A percentile compares a stretch with the other conserved stretches of the same genome.
Evolutionary conservation across 345 rosid genomes (phyloP).

Genomic region (Clausena lansium): DNA sequence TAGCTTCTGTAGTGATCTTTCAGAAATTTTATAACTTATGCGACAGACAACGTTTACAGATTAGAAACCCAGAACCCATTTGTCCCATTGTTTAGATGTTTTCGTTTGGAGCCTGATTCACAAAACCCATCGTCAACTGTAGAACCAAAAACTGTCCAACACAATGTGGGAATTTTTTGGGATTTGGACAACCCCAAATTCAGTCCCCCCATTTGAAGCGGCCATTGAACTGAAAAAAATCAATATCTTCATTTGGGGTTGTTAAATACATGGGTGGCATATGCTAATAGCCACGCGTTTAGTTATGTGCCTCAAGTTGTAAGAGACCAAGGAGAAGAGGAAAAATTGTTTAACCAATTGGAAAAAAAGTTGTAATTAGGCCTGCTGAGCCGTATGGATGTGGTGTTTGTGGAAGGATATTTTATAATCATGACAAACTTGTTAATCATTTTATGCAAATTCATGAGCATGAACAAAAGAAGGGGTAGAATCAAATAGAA

Average conservation of each 20-base stretch:
- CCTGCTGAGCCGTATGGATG: slow-evolving; percentile 50
- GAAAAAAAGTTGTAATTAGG: slow-evolving; percentile 61
- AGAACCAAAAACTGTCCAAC: no score
- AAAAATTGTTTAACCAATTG: slow-evolving; percentile 49
- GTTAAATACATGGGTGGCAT: slow-evolving; percentile 56
- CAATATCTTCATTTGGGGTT: no score
- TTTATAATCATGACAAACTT: slow-evolving; percentile 60
- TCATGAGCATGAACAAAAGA: slow-evolving; percentile 68
- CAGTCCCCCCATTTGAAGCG: no score
- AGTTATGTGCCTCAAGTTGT: slow-evolving; percentile 53
- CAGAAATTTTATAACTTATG: slow-evolving; percentile 9
- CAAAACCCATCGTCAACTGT: no score
- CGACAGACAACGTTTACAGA: not conserved
- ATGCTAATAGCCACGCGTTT: slow-evolving; percentile 66
- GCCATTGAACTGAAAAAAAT: no score
- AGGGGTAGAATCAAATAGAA: slow-evolving; percentile 76
- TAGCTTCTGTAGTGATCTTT: slow-evolving; percentile 19
- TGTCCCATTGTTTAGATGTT: no score
- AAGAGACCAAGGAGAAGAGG: slow-evolving; percentile 53
- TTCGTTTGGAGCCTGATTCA: no score
- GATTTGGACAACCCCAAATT: no score
- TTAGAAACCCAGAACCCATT: slow-evolving; percentile 11
- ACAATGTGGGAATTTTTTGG: no score
- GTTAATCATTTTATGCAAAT: slow-evolving; percentile 72
- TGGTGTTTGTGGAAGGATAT: no score